These are phyloP conservation scores for Phialemonium atrogriseum DNA, from an alignment of 2,329 filamentous ascomycete genomes.

Conservation along the genomic window DNA sequence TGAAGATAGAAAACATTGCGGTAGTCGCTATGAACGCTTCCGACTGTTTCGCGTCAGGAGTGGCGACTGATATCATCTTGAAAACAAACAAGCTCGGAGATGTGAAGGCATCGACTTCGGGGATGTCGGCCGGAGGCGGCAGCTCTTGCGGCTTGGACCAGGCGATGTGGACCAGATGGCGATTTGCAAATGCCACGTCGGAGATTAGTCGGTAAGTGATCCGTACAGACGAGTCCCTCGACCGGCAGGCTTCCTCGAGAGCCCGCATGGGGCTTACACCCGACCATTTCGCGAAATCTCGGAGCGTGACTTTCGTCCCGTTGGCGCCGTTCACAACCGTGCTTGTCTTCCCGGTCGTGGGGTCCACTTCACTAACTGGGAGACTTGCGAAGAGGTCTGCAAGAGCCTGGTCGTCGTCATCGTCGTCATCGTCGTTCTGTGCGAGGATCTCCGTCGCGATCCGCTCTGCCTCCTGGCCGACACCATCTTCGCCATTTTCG, in stretches of 20 bases:
- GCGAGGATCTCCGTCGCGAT: constrained; percentile 52
- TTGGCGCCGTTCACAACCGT: constrained; percentile 45
- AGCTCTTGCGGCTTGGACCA: constrained; percentile 70
- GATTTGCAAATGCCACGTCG: constrained; percentile 63
- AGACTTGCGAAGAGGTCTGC: constrained; percentile 51
- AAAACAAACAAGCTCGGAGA: constrained; percentile 51
- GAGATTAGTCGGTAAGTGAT: constrained; percentile 64
- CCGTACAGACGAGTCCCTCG: constrained; percentile 64
- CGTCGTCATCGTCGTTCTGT: constrained; percentile 47
- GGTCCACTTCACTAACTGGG: constrained; percentile 52
- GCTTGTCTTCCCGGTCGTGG: constrained; percentile 46
- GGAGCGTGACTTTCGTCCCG: constrained; percentile 51
- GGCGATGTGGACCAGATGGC: constrained; percentile 63
- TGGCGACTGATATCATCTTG: constrained; percentile 67
- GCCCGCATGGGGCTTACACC: constrained; percentile 69
- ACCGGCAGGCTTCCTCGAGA: constrained; percentile 80
- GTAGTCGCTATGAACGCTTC: constrained; percentile 78
- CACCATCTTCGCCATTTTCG: too few relatives aligned
- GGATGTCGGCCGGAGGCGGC: constrained; percentile 24
- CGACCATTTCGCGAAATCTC: constrained; percentile 77
- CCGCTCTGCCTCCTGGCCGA: constrained; percentile 48
- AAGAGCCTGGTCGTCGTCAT: constrained; percentile 41
- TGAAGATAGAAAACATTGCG: constrained; percentile 75
- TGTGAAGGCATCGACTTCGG: constrained; percentile 35
- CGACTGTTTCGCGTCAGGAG: constrained; percentile 70